phyloP scores from a whole-genome alignment of 352 stramenopile species.

The Globisporangium emineosum region DNA sequence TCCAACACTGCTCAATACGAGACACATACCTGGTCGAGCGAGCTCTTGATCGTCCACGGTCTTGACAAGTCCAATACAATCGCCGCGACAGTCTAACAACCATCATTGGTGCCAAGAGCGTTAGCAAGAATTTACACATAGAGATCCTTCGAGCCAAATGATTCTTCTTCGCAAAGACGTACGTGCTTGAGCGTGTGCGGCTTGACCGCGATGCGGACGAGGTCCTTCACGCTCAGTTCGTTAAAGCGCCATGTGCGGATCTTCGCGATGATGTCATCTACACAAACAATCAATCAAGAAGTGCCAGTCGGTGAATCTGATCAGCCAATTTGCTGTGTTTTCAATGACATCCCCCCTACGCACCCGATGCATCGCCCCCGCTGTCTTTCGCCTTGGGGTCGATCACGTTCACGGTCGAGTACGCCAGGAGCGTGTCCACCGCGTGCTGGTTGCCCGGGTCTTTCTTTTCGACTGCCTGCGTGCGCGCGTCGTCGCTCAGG shows the following conservation, averaged over 20 bases:
- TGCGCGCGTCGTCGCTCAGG: slow-evolving; percentile 35
- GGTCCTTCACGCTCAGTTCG: slow-evolving; percentile 58
- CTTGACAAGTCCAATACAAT: slow-evolving; percentile 73
- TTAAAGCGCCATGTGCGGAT: slow-evolving; percentile 80
- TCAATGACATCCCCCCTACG: neutral
- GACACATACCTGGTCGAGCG: slow-evolving; percentile 49
- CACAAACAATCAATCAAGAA: neutral
- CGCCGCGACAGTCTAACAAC: slow-evolving; percentile 48
- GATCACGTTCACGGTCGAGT: slow-evolving; percentile 60
- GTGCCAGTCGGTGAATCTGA: neutral
- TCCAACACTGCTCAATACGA: neutral
- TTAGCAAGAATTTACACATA: slow-evolving; percentile 5
- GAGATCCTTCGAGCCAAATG: neutral
- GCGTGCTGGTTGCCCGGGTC: slow-evolving; percentile 20
- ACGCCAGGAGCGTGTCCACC: slow-evolving; percentile 55
- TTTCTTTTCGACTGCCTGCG: slow-evolving; percentile 15
- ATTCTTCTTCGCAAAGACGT: neutral
- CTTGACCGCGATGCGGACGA: slow-evolving; percentile 69
- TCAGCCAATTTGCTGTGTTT: neutral
- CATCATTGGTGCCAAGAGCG: neutral
- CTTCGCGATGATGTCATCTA: slow-evolving; percentile 74
- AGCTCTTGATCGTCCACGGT: slow-evolving; percentile 81
- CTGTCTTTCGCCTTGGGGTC: slow-evolving; percentile 61
- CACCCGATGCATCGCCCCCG: slow-evolving; percentile 40
- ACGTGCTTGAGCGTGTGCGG: slow-evolving; percentile 51